phyloP scores from a whole-genome alignment of 2,329 filamentous ascomycete genomes.

The Xylaria sp. region DNA sequence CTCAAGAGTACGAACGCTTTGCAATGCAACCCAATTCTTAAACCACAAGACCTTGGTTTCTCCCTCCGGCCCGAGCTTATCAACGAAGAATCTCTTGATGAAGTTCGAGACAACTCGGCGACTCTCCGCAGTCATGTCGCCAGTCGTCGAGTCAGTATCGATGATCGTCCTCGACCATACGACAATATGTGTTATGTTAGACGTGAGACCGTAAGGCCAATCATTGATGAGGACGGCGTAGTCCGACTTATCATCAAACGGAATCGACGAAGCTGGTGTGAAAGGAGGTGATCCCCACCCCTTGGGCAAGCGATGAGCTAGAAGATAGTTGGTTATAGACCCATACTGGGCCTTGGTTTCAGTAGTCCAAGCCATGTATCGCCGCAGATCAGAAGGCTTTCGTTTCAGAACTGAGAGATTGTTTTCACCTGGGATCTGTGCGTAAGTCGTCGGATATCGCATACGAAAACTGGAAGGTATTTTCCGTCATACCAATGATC shows the following conservation, averaged over 20 bases:
- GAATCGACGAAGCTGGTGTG: slow-evolving; percentile 53
- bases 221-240: slow-evolving; percentile 82
- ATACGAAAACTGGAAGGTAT: background rate
- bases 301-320: slow-evolving; percentile 70
- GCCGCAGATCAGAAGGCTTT: slow-evolving; percentile 77
- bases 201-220: slow-evolving; percentile 84
- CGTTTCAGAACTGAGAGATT: slow-evolving; percentile 78
- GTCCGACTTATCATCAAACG: slow-evolving; percentile 61
- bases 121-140: slow-evolving; percentile 73
- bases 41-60: slow-evolving; percentile 75
- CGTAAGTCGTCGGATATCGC: slow-evolving; percentile 42
- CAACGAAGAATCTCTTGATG: slow-evolving; percentile 71
- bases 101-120: slow-evolving; percentile 69
- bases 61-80: slow-evolving; percentile 57
- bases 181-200: slow-evolving; percentile 77
- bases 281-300: slow-evolving; percentile 70
- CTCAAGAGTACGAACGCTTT: slow-evolving; percentile 85
- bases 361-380: slow-evolving; percentile 79
- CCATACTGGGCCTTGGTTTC: slow-evolving; percentile 75
- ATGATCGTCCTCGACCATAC: slow-evolving; percentile 89
- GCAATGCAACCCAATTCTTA: slow-evolving; percentile 89
- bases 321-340: slow-evolving; percentile 78
- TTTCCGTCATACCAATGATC: slow-evolving; percentile 61
- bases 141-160: slow-evolving; percentile 70
- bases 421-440: slow-evolving; percentile 48